These are phyloP conservation scores for Sclerotinia trifoliorum DNA, from an alignment of 2,329 filamentous ascomycete species.

Conservation along the genomic window DNA sequence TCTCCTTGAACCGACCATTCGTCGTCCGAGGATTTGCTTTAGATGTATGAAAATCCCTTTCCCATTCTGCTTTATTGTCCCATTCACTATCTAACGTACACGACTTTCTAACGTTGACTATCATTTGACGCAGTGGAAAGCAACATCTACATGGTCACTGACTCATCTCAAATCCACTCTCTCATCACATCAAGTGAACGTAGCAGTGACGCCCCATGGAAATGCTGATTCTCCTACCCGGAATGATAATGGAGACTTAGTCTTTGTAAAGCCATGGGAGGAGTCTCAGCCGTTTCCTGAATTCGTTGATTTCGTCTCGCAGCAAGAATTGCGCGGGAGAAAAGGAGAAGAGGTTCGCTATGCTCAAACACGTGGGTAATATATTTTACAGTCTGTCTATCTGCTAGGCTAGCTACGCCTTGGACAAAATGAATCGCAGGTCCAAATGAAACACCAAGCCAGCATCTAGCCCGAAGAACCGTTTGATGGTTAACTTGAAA, in stretches of 20 bases:
- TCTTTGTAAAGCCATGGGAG: conserved; percentile 73
- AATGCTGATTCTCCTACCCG: conserved; percentile 55
- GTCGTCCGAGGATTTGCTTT: conserved; percentile 63
- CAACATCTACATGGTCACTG: conserved; percentile 21
- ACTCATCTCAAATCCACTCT: conserved; percentile 22
- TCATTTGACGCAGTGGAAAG: conserved; percentile 11
- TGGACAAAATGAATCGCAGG: too few species aligned
- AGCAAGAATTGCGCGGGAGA: conserved; percentile 50
- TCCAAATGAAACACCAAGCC: too few species aligned
- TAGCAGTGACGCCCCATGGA: conserved; percentile 33
- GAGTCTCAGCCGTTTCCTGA: conserved; percentile 59
- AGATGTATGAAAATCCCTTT: conserved; percentile 30
- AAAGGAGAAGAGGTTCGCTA: conserved; percentile 58
- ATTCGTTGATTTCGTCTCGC: conserved; percentile 61
- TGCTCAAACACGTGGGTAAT: conserved; percentile 67
- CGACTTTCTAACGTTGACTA: background rate
- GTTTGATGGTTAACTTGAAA: too few species aligned
- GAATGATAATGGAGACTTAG: conserved; percentile 39
- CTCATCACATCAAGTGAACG: conserved; percentile 17
- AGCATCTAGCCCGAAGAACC: too few species aligned
- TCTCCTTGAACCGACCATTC: conserved; percentile 72
- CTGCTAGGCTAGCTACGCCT: too few species aligned
- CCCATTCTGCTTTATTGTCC: background rate
- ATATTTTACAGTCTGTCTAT: conserved; percentile 20
- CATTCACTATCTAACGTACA: background rate